Evolutionary conservation across 352 stramenopile genomes (phyloP), one percentile per base, ranked within the genome.

Genomic region (Pythium sp.): DNA sequence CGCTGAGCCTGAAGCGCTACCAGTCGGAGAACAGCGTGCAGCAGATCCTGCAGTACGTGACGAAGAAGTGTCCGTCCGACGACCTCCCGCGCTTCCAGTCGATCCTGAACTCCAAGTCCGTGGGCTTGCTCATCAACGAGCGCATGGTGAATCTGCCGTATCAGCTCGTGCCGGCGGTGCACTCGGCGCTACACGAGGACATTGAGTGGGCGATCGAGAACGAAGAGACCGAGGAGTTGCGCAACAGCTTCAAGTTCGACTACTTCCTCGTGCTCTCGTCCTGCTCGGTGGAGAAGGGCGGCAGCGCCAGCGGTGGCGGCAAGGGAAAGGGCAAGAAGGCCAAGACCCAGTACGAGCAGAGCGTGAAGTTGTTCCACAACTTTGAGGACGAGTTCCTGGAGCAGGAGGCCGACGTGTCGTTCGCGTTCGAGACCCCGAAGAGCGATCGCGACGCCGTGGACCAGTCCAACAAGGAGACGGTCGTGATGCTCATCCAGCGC

Each of bases 381-480:
- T 95, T 95, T 70, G 88, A 95, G 64, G 88, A 95, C 67, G 88
- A 95, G 67, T 95, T 95, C 70, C 69, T 94, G 12, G 84, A 94
- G 72, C 73, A 84, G 56, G 80, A 93, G 36, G 88, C 84, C 14
- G 78, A 92, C 57, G 30, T 94, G 22, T 60, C 58, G 46, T 95
- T 92, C 68, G 70, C 83, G 15, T 92, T 95, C 62, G 84, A 94
- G 58, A 86, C 80, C 5, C 84, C 86, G 12, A 74, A 86, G 62
- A 75, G 80, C 63, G 86, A 93, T 46, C 81, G 82, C 64, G 83
- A 92, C 49, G 64, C 74, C 4, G 74, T 82, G 36, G 80, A 88
- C 62, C 79, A 89, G 71, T 74, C 71, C 58, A 81, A 73, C 65
- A 92, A 92, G 67, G 79, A 79, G 38, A 91, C 84, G 12, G 82